phyloP scores from a whole-genome alignment of 495 filamentous ascomycete species.

The Neurospora sp. region DNA sequence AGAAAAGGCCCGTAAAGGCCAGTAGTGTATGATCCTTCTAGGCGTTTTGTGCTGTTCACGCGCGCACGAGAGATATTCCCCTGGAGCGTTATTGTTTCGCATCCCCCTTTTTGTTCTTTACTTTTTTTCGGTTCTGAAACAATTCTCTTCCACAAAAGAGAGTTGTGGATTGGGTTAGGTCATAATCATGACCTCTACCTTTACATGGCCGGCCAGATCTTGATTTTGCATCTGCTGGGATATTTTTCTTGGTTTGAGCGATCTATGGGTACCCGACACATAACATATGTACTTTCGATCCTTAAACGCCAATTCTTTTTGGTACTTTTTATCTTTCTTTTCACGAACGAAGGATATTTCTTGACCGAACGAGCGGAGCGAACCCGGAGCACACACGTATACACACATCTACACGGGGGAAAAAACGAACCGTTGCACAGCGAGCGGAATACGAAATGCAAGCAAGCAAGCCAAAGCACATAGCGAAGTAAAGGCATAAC shows the following conservation, averaged over 20 bases:
- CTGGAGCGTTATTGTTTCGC: neutral
- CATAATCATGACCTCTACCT: neutral
- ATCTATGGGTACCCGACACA: neutral
- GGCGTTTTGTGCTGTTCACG: neutral
- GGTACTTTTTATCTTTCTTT: neutral
- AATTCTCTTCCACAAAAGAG: neutral
- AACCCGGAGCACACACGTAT: neutral
- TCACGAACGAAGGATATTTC: neutral
- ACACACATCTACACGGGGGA: neutral
- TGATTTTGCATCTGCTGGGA: neutral
- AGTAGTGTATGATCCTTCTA: constrained; percentile 17
- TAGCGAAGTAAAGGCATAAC: neutral
- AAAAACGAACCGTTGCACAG: neutral
- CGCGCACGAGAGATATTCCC: neutral
- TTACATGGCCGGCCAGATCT: neutral
- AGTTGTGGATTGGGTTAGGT: neutral
- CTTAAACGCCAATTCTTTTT: neutral
- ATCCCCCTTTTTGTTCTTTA: neutral
- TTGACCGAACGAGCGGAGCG: neutral
- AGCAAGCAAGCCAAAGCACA: neutral
- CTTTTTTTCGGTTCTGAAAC: neutral
- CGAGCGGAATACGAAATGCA: neutral
- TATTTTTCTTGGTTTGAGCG: neutral
- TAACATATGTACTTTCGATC: constrained; percentile 1
- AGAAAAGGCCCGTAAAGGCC: constrained; percentile 64